phyloP scores from a whole-genome alignment of 192 early-diverging fungal species.

The Rhizophlyctis rosea region DNA sequence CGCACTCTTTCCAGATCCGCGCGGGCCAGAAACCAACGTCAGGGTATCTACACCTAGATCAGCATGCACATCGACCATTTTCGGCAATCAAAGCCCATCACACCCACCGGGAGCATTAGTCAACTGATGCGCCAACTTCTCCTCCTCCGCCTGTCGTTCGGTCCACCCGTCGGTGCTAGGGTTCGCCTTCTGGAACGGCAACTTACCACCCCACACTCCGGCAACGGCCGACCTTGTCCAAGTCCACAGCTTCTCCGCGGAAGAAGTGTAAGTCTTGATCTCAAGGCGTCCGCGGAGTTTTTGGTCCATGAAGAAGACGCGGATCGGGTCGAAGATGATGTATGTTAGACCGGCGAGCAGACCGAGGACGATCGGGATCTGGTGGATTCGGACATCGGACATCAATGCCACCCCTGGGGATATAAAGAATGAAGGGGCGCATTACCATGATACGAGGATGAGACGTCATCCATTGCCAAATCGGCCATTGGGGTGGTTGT shows the following conservation, averaged over 20 bases:
- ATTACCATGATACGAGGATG: conserved; percentile 63
- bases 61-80: neutral
- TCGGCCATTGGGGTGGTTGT: conserved; percentile 46
- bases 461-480: conserved; percentile 44
- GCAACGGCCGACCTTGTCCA: conserved; percentile 15
- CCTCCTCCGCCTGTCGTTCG: conserved; percentile 55
- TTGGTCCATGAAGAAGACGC: conserved; percentile 84
- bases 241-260: conserved; percentile 28
- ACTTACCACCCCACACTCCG: conserved; percentile 1
- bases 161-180: conserved; percentile 40
- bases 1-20: conserved; percentile 75
- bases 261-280: conserved; percentile 52
- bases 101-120: conserved; percentile 37
- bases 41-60: conserved; percentile 64
- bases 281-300: conserved; percentile 80
- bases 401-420: conserved; percentile 18
- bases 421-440: conserved; percentile 7
- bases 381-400: conserved; percentile 15
- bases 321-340: conserved; percentile 87
- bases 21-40: conserved; percentile 78
- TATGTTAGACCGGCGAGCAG: conserved; percentile 74
- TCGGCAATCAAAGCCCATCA: neutral
- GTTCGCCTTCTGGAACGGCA: neutral
- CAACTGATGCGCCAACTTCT: conserved; percentile 55
- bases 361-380: conserved; percentile 73